A percentile compares a stretch with the other conserved stretches of the same genome.
Evolutionary conservation across 1,284 basidiomycete species (phyloP).

Genomic region (Trichosporon sp.): DNA sequence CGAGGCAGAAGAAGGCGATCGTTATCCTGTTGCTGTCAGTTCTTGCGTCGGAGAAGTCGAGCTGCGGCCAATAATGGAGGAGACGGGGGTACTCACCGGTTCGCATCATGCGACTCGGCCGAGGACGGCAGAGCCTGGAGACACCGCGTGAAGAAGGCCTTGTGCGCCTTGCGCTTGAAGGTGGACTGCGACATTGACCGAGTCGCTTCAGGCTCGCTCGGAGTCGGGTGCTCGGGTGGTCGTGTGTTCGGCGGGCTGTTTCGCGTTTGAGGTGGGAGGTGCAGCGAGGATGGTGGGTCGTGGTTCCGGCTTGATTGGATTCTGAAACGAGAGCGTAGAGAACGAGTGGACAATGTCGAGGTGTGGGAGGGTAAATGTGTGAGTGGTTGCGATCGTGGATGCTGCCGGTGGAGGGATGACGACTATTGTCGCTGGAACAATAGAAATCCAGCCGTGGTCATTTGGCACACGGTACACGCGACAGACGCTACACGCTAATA

Average conservation of each 20-base stretch:
- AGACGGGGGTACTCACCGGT: conserved; percentile 40
- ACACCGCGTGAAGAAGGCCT: conserved; percentile 52
- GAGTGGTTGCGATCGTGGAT: not conserved
- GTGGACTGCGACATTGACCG: conserved; percentile 41
- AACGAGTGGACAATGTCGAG: too few relatives aligned
- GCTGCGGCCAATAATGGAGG: too few relatives aligned
- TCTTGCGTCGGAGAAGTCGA: too few relatives aligned
- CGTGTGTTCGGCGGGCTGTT: not conserved
- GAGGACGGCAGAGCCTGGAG: conserved; percentile 48
- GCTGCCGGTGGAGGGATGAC: conserved; percentile 19
- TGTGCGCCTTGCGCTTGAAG: conserved; percentile 55
- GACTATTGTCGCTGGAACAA: not conserved
- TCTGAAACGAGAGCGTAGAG: not conserved
- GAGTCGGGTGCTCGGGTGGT: too few relatives aligned
- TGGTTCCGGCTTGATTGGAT: not conserved
- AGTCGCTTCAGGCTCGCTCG: too few relatives aligned
- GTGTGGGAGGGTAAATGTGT: too few relatives aligned
- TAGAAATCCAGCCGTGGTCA: not conserved
- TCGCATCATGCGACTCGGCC: conserved; percentile 52
- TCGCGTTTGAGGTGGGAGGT: not conserved
- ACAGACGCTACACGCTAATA: too few relatives aligned
- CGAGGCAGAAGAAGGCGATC: conserved; percentile 80
- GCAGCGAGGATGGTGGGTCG: too few relatives aligned
- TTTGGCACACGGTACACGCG: too few relatives aligned
- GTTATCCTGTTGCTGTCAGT: conserved; percentile 64